Percentiles rank a stretch among this genome's conserved stretches.
phyloP scores from a whole-genome alignment of 2,329 filamentous ascomycete genomes.

The Xylaria arbuscula region DNA sequence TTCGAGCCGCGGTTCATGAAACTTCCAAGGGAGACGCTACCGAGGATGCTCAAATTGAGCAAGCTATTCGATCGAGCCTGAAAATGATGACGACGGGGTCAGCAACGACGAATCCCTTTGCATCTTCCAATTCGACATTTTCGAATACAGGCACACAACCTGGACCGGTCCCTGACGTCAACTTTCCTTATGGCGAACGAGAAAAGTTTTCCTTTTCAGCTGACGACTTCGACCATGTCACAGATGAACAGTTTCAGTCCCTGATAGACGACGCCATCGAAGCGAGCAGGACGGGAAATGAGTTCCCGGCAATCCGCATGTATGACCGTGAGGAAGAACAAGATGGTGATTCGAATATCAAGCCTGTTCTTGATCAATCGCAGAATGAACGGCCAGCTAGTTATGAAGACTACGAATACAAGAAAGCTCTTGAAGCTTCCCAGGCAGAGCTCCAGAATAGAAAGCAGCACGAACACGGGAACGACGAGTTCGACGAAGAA shows the following conservation, averaged over 20 bases:
- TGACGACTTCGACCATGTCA: slow-evolving; percentile 58
- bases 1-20: slow-evolving; percentile 73
- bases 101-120: slow-evolving; percentile 39
- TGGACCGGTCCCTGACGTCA: slow-evolving; percentile 42
- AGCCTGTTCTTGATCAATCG: slow-evolving; percentile 41
- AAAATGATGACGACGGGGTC: slow-evolving; percentile 59
- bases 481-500: slow-evolving; percentile 47
- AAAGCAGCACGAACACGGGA: slow-evolving; percentile 22
- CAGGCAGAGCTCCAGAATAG: slow-evolving; percentile 43
- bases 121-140: slow-evolving; percentile 34
- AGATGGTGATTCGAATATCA: slow-evolving; percentile 42
- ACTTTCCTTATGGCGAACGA: slow-evolving; percentile 35
- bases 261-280: slow-evolving; percentile 67
- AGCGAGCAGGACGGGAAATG: slow-evolving; percentile 57
- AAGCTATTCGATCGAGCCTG: slow-evolving; percentile 78
- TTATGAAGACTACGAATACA: slow-evolving; percentile 53
- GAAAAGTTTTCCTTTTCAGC: slow-evolving; percentile 36
- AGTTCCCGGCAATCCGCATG: slow-evolving; percentile 40
- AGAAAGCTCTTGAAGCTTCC: slow-evolving; percentile 56
- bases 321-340: slow-evolving; percentile 40
- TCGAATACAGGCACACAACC: slow-evolving; percentile 30
- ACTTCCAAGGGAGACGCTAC: slow-evolving; percentile 75
- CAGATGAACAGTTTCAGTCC: slow-evolving; percentile 68
- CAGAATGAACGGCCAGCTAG: slow-evolving; percentile 42
- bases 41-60: slow-evolving; percentile 78